Conservation (phyloP, 2,329 filamentous ascomycete genomes). For the Fusarium sp. region DNA sequence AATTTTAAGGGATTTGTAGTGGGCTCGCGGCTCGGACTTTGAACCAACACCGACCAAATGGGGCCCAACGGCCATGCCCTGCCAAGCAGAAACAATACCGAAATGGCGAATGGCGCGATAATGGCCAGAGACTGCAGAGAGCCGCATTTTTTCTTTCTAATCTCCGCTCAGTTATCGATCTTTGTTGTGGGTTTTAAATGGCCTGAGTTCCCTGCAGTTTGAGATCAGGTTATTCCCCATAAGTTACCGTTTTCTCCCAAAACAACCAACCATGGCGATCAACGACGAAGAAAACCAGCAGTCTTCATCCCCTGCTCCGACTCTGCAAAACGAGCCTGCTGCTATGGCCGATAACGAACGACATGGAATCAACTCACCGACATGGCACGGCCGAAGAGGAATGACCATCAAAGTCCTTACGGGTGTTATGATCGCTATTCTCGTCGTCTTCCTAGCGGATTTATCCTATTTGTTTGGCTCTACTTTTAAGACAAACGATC, state of each 20-base stretch:
- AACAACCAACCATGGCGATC: slow-evolving; percentile 6
- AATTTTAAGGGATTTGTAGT: too few species aligned
- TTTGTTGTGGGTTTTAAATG: neutral
- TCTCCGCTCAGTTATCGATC: slow-evolving; percentile 1
- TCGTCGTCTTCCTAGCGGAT: slow-evolving; percentile 45
- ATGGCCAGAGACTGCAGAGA: neutral
- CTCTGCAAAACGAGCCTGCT: slow-evolving; percentile 26
- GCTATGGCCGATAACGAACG: slow-evolving; percentile 7
- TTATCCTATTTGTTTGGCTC: slow-evolving; percentile 56
- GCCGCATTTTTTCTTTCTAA: neutral
- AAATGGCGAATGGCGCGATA: slow-evolving; percentile 1
- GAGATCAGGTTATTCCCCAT: neutral
- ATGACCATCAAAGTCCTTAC: slow-evolving; percentile 31
- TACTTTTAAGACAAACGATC: slow-evolving; percentile 44
- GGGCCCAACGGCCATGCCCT: slow-evolving; percentile 1
- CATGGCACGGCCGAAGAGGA: slow-evolving; percentile 28
- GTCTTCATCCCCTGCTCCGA: slow-evolving; percentile 32
- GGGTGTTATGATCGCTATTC: slow-evolving; percentile 33
- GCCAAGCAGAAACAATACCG: neutral
- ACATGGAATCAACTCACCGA: slow-evolving; percentile 23
- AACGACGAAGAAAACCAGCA: slow-evolving; percentile 27
- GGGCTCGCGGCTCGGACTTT: slow-evolving; percentile 7
- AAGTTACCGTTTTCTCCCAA: neutral
- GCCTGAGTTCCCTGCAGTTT: neutral
- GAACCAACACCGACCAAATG: neutral